Percentiles rank a stretch among this genome's conserved stretches.
These are phyloP conservation scores for Lithospermum erythrorhizon DNA, from an alignment of 257 asterid species.

Conservation along the genomic window DNA sequence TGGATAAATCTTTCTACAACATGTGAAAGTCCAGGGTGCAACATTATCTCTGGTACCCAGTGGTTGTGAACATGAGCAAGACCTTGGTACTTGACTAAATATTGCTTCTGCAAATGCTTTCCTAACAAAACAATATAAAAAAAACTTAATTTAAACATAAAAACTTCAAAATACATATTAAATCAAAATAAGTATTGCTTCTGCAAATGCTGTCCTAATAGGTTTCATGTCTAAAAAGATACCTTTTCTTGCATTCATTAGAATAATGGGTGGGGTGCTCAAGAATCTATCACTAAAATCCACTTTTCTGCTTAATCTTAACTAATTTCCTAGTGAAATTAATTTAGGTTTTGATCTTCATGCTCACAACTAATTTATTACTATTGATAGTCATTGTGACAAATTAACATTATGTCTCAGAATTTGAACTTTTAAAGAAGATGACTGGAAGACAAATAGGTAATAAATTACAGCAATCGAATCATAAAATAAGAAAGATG, in stretches of 20 bases:
- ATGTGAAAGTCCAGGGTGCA: conserved; percentile 35
- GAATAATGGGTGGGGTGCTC: neutral
- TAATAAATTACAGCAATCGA: too few relatives aligned
- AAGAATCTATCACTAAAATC: neutral
- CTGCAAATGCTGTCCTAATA: too few relatives aligned
- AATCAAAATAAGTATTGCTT: too few relatives aligned
- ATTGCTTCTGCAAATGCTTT: conserved; percentile 50
- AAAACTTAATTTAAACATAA: neutral
- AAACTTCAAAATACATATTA: neutral
- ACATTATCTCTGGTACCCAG: conserved; percentile 51
- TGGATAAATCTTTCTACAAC: conserved; percentile 32
- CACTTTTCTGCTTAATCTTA: neutral
- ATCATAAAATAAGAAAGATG: too few relatives aligned
- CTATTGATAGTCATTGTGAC: neutral
- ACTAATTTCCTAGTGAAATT: too few relatives aligned
- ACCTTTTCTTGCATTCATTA: neutral
- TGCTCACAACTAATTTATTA: too few relatives aligned
- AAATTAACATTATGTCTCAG: too few relatives aligned
- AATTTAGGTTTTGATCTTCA: too few relatives aligned
- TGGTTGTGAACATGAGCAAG: conserved; percentile 70
- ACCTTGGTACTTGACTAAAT: conserved; percentile 58
- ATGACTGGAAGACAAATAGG: too few relatives aligned
- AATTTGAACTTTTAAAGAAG: too few relatives aligned
- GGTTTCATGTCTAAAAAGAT: neutral
- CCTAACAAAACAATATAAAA: conserved; percentile 27